Base-by-base conservation (phyloP, 2,329 filamentous ascomycete species). In the Cladophialophora immunda region DNA sequence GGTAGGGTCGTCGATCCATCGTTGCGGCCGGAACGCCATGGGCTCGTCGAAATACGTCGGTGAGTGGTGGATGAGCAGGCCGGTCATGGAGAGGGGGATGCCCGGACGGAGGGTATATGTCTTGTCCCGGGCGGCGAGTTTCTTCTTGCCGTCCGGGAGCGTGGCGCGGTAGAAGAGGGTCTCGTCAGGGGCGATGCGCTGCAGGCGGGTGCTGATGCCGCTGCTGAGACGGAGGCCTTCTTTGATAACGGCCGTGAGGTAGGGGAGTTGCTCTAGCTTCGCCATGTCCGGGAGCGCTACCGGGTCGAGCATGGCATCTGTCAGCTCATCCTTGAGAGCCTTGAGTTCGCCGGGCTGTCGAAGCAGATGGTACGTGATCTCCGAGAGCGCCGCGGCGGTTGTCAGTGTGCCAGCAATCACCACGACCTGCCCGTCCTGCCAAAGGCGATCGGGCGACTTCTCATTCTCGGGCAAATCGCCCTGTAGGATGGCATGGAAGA, bases 41-140 rank as follows among this genome's bases (percentile, higher is more conserved):
- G 78, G 75, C n/a, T 79, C 63, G 0, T 77, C 76, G 60, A 80
- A 80, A 29, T 79, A 70, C 9, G 65, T 64, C 36, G 77, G 72
- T 22, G 56, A 58, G 56, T 80, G 74, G 63, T 80, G 78, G 22
- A 78, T 73, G n/a, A 78, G 68, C 19, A 76, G 72, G 19, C 73
- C 72, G 4, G 78, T 77, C 77, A 81, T 80, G 41, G 56, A 57
- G 8, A 63, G 9, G 1, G 66, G 62, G 6, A 60, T 68, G 38
- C 66, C 68, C n/a, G 66, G 52, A n/a, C 57, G 66, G 25, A 69
- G 56, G 32, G 36, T 38, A 34, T 58, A 58, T n/a, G 34, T 13
- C 56, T 45, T 58, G 19, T 45, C 34, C 8, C 17, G 5, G 22
- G 17, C 19, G 34, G 19, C 22, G 8, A 17, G 4, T 2, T 58